Conservation (phyloP, 1,139 yeast genomes). For the Taphrina deformans region DNA sequence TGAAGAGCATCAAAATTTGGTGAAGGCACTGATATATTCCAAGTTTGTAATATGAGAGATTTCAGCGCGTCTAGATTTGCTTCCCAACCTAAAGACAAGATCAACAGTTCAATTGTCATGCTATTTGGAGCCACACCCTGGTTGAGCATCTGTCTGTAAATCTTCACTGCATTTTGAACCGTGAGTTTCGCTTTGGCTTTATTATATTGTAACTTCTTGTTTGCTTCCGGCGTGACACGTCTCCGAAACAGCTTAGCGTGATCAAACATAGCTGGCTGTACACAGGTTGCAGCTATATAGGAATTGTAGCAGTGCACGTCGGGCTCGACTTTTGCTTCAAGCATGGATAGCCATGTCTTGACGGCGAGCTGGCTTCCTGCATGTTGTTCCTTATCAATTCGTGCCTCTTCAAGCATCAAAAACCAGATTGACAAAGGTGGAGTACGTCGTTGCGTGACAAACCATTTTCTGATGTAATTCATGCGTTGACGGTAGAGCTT, state of each 20-base stretch:
- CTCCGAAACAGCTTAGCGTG: conserved; percentile 1
- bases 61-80: conserved; percentile 1
- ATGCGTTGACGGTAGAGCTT: conserved; percentile 1
- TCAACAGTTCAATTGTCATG: conserved; percentile 19
- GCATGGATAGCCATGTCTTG: conserved; percentile 10
- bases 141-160: conserved; percentile 15
- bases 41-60: conserved; percentile 19
- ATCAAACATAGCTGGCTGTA: conserved; percentile 14
- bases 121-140: conserved; percentile 11
- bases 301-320: conserved; percentile 29
- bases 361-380: not conserved
- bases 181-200: conserved; percentile 2
- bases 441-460: not conserved
- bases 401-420: conserved; percentile 11
- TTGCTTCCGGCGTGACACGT: not conserved
- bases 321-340: conserved; percentile 4
- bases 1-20: not conserved
- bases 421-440: not conserved
- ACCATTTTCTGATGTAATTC: not conserved
- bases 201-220: not conserved
- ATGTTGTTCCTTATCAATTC: not conserved
- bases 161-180: conserved; percentile 6
- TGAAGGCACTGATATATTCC: conserved; percentile 1
- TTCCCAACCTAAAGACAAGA: conserved; percentile 11
- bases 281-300: conserved; percentile 12